Evolutionary conservation across 2,329 filamentous ascomycete genomes (phyloP), one percentile per base, ranked within the genome.

Genomic region (Elsinoe ampelina): DNA sequence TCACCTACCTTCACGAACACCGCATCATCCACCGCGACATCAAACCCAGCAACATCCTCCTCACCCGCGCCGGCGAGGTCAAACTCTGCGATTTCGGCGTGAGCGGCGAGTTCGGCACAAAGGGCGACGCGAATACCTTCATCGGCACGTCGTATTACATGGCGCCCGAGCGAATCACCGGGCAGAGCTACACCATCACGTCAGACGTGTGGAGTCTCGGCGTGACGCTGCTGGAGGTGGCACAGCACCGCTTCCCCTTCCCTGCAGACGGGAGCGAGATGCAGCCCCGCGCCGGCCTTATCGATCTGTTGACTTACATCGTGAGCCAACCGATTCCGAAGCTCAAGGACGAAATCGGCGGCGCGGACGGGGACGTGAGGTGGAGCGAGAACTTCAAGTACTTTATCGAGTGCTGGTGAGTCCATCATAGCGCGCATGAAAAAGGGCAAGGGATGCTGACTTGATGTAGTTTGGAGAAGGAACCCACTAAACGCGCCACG

Each of bases 301-400:
- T 98, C 64, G 93, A 98, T 70, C 79, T 98, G 10, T 77, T 98
- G 60, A 98, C 93, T 11, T 98, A 97, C 70, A 98, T 98, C 68
- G 93, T 98, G 43, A 85, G 89, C 63, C 93, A 98, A 70, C 86
- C 89, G 2, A 95, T 97, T 59, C 93, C 93, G 2, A 95, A 90
- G 70, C 77, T 98, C 61, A 97, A 96, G 72, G 93, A 98, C 64
- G 93, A 98, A 72, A 88, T 89, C 0, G 59, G 58, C 12, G 57
- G 45, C 4, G 66, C 66, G 2, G 68, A 69, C 35, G 84, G 89
- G 32, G 85, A 85, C 58, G 95, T 98, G 63, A 86, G 85, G 68
- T 98, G 93, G 93, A 95, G 88, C 64, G 88, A 95, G 64, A 95
- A 88, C 68, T 97, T 98, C 74, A 98, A 98, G 72, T 96, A 96